These are phyloP conservation scores for Silene coronaria DNA, from an alignment of 179 eudicot species.

Conservation along the genomic window DNA sequence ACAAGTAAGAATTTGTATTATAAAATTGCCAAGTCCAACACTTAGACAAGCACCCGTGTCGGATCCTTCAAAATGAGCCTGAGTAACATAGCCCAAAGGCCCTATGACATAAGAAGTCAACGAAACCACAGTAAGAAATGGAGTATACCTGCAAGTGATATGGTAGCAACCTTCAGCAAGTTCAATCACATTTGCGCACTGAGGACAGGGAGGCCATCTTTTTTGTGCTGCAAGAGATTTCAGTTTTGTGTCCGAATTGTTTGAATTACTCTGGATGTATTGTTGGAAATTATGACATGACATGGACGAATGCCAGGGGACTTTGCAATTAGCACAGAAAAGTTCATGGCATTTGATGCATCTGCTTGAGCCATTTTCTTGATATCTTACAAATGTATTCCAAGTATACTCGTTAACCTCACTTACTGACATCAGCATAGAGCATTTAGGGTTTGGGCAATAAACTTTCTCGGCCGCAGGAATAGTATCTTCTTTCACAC, in stretches of 20 bases:
- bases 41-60: no score
- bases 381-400: background rate
- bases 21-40: no score
- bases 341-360: conserved; percentile 41
- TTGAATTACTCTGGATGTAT: conserved; percentile 25
- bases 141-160: conserved; percentile 66
- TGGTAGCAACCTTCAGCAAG: conserved; percentile 68
- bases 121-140: background rate
- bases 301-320: conserved; percentile 50
- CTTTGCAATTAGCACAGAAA: conserved; percentile 54
- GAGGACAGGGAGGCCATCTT: conserved; percentile 52
- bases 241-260: conserved; percentile 36
- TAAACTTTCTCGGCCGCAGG: conserved; percentile 53
- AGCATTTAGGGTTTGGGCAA: conserved; percentile 61
- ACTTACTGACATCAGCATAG: conserved; percentile 42
- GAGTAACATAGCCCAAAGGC: background rate
- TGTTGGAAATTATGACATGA: conserved; percentile 34
- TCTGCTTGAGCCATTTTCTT: conserved; percentile 26
- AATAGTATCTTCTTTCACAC: conserved; percentile 56
- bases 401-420: conserved; percentile 35
- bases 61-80: no score
- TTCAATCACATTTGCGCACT: conserved; percentile 61
- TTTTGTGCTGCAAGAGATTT: conserved; percentile 42
- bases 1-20: no score
- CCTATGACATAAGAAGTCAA: background rate